phyloP scores from a whole-genome alignment of 371 early-diverging fungal genomes.

The Mortierella sp. region DNA sequence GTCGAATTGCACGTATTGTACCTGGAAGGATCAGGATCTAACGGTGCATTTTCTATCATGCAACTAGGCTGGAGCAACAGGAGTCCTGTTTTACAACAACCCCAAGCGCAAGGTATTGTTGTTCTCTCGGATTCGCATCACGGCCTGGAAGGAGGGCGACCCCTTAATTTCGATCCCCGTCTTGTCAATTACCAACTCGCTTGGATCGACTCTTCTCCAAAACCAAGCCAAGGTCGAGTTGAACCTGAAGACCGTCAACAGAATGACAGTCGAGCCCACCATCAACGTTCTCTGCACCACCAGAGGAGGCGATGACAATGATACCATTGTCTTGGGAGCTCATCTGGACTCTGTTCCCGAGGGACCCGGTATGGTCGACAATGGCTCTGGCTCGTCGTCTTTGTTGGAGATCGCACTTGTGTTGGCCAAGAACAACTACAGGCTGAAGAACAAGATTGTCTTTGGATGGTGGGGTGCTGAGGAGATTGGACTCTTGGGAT shows the following conservation, averaged over 20 bases:
- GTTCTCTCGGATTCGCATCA: constrained; percentile 49
- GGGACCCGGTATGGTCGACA: constrained; percentile 81
- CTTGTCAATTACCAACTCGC: constrained; percentile 44
- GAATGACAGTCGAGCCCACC: constrained; percentile 34
- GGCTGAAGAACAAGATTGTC: constrained; percentile 61
- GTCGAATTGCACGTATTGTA: background rate
- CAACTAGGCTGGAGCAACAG: constrained; percentile 48
- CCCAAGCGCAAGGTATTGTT: constrained; percentile 37
- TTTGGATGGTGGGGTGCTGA: constrained; percentile 87
- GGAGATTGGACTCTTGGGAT: constrained; percentile 84
- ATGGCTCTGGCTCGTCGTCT: constrained; percentile 78
- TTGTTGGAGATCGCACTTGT: constrained; percentile 74
- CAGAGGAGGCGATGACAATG: constrained; percentile 25
- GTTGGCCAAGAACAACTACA: constrained; percentile 58
- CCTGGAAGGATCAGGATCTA: background rate
- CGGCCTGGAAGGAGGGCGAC: constrained; percentile 61
- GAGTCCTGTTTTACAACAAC: constrained; percentile 57
- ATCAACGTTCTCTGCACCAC: constrained; percentile 53
- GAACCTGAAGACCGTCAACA: constrained; percentile 38
- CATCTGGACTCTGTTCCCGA: constrained; percentile 73
- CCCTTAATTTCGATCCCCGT: constrained; percentile 47
- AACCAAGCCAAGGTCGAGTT: constrained; percentile 32
- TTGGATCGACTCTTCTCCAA: constrained; percentile 36
- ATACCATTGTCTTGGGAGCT: constrained; percentile 56
- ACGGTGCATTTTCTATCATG: background rate